A percentile compares a stretch with the other conserved stretches of the same genome.
Conservation (phyloP, 2,329 filamentous ascomycete genomes). For the Colletotrichum orbiculare region DNA sequence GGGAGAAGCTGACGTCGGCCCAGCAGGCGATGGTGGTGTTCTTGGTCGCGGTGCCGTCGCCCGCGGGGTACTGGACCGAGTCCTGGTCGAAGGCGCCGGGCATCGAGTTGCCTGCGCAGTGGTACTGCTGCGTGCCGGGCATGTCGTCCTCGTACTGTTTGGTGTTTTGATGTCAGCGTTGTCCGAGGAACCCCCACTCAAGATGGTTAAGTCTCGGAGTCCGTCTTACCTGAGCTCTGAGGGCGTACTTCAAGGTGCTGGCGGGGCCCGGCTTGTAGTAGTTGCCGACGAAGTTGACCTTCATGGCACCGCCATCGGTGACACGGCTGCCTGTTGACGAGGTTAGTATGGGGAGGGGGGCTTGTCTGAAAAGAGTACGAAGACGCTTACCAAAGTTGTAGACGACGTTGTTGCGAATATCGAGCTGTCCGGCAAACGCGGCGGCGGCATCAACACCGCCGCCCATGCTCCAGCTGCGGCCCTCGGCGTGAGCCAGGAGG, state of each 20-base stretch:
- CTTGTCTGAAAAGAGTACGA: neutral
- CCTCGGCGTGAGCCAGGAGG: conserved; percentile 45
- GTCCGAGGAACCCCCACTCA: neutral
- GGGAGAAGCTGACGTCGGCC: conserved; percentile 43
- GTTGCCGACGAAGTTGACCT: conserved; percentile 48
- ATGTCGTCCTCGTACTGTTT: conserved; percentile 46
- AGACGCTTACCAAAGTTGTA: conserved; percentile 46
- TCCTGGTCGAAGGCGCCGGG: conserved; percentile 43
- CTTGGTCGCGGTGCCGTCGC: conserved; percentile 40
- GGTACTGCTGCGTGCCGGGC: conserved; percentile 46
- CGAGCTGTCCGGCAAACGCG: conserved; percentile 45
- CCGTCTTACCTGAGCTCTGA: conserved; percentile 39
- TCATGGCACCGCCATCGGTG: conserved; percentile 47
- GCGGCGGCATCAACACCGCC: conserved; percentile 45
- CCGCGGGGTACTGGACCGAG: conserved; percentile 41
- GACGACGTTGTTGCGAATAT: conserved; percentile 50
- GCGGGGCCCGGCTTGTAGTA: conserved; percentile 47
- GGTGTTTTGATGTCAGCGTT: neutral
- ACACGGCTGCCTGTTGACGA: conserved; percentile 38
- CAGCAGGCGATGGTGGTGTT: conserved; percentile 43
- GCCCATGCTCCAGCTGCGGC: conserved; percentile 50
- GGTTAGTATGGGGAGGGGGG: neutral
- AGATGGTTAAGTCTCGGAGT: too few relatives aligned
- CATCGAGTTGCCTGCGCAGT: conserved; percentile 48
- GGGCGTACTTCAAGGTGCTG: conserved; percentile 42